Percentiles rank a stretch among this genome's conserved stretches.
Evolutionary conservation across 805 yeast genomes (phyloP).

Genomic region (Sugiyamaella americana): DNA sequence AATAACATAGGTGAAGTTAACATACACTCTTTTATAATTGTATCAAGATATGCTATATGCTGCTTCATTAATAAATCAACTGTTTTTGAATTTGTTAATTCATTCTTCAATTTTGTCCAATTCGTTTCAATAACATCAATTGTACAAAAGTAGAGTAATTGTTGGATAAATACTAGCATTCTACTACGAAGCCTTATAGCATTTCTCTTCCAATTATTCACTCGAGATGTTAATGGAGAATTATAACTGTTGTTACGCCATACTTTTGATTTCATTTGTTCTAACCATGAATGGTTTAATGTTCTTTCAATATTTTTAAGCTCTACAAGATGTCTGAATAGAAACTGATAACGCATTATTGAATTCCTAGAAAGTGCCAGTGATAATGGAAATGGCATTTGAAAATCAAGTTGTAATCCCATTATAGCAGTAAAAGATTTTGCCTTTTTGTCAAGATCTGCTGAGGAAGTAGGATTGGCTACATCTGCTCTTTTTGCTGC

Average conservation of each 20-base stretch:
- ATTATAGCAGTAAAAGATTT: slow-evolving; percentile 26
- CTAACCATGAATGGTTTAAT: slow-evolving; percentile 65
- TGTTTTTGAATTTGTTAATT: slow-evolving; percentile 29
- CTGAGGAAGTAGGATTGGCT: slow-evolving; percentile 8
- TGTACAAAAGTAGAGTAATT: slow-evolving; percentile 49
- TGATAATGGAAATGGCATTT: slow-evolving; percentile 80
- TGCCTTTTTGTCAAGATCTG: slow-evolving; percentile 15
- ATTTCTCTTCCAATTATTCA: slow-evolving; percentile 43
- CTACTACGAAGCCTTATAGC: slow-evolving; percentile 35
- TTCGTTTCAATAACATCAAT: slow-evolving; percentile 54
- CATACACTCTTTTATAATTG: slow-evolving; percentile 59
- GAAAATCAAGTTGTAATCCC: slow-evolving; percentile 35
- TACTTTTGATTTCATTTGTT: slow-evolving; percentile 53
- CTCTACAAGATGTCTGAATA: slow-evolving; percentile 64
- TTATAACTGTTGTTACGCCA: slow-evolving; percentile 51
- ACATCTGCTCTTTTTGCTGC: slow-evolving; percentile 15
- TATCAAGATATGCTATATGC: slow-evolving; percentile 54
- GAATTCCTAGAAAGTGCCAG: slow-evolving; percentile 65
- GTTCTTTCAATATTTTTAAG: slow-evolving; percentile 56
- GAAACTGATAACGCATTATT: slow-evolving; percentile 68
- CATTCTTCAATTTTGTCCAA: slow-evolving; percentile 38
- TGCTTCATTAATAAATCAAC: slow-evolving; percentile 41
- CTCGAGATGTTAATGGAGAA: slow-evolving; percentile 29
- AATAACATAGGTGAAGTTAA: slow-evolving; percentile 54
- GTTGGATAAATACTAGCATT: slow-evolving; percentile 52